Base-by-base conservation (phyloP, 1,284 basidiomycete genomes). In the Ustanciosporium gigantosporum region DNA sequence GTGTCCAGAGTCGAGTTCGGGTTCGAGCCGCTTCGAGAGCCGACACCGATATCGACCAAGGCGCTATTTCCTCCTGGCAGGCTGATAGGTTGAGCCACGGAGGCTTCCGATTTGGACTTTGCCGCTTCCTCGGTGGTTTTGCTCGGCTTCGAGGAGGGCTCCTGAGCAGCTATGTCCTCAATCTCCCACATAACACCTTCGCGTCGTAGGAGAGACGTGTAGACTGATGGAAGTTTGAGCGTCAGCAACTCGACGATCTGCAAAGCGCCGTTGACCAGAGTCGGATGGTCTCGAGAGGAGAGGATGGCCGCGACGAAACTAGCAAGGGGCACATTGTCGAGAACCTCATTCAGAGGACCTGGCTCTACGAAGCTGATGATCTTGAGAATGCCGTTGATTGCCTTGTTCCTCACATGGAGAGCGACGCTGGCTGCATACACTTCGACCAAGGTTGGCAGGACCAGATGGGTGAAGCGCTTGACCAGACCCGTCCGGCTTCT, bases 71-170 rank as follows among this genome's bases (percentile, higher is more conserved):
- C 25, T 5, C 59, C 47, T 0, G 52, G 52, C 20, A 56, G 37
- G 23, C 44, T 56, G 21, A 56, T 16, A 4, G 47, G 41, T 39
- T 51, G 47, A 5, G 41, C 43, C 17, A 29, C 43, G 2, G 41
- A 32, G 7, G 13, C 36, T 6, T 9, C 16, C 14, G 36, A 9
- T 22, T 23, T 37, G 20, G 19, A 6, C 16, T 37, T 37, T 11
- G 23, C 27, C 31, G 41, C 14, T 5, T 39, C 34, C 5, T 19
- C 94, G 94, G 77, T 89, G 89, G 5, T 90, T 89, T 61, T 97
- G n/a, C n/a, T n/a, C 89, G 71, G 84, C 86, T 89, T 94, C 66
- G 22, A 43, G 5, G 60, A 59, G 3, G 61, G 61, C 23, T 47
- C 52, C 41, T 65, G 55, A 5, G 50, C 48, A 6, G 74, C 75